Percentiles rank a stretch among this genome's conserved stretches.
Conservation (phyloP, 176 grass and related monocot species). For the Carex pumila region DNA sequence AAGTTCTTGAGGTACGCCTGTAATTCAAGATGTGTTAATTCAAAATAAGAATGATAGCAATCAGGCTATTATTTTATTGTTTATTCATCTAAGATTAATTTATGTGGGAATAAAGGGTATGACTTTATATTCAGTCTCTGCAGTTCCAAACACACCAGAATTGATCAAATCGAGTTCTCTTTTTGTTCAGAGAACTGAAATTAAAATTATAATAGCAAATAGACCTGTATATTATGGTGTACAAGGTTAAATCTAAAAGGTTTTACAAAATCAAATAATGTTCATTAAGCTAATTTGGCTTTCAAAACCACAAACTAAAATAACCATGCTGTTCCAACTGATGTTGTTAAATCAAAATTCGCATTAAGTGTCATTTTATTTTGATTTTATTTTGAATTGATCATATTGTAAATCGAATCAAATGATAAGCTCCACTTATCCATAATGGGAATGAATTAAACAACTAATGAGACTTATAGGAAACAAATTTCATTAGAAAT, state of each 20-base stretch:
- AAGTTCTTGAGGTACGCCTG: slow-evolving; percentile 71
- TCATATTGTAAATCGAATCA: not conserved
- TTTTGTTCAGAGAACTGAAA: not conserved
- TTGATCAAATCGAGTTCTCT: not conserved
- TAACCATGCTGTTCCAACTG: not conserved
- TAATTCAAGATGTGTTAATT: not conserved
- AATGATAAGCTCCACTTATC: not conserved
- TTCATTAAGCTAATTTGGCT: not conserved
- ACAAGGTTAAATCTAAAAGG: too few species aligned
- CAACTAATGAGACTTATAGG: not conserved
- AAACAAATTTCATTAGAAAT: not conserved
- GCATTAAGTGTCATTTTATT: not conserved
- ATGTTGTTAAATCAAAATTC: not conserved
- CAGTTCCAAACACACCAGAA: not conserved
- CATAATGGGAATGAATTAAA: not conserved
- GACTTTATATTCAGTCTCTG: not conserved
- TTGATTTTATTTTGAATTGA: not conserved
- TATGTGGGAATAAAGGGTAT: not conserved
- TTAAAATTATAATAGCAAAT: not conserved
- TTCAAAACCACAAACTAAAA: not conserved
- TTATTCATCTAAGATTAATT: not conserved
- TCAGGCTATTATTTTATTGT: not conserved
- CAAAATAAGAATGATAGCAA: not conserved
- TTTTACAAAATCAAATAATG: not conserved
- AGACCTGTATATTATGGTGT: not conserved